Conservation (phyloP, 2,329 filamentous ascomycete genomes). For the Cladophialophora immunda region DNA sequence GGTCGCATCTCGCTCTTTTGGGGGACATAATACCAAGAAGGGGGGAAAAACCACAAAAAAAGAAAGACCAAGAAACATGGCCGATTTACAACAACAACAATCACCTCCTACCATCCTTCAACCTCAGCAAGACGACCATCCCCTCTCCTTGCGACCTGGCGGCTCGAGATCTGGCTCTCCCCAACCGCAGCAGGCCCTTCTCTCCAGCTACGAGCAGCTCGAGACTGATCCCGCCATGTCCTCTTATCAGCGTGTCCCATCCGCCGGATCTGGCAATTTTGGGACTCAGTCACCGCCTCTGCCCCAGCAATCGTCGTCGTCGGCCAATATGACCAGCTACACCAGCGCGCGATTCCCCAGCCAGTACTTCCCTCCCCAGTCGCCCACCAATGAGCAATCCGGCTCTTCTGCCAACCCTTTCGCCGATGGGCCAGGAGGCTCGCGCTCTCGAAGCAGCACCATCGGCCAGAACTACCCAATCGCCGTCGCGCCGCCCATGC, state of each 20-base stretch:
- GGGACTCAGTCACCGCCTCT: slow-evolving; percentile 29
- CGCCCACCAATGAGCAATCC: slow-evolving; percentile 29
- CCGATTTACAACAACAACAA: slow-evolving; percentile 20
- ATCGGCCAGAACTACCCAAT: slow-evolving; percentile 39
- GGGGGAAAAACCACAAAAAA: slow-evolving; percentile 1
- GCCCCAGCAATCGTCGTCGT: slow-evolving; percentile 17
- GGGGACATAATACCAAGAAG: background rate
- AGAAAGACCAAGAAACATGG: background rate
- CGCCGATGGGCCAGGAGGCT: slow-evolving; percentile 17
- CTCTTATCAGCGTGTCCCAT: slow-evolving; percentile 27
- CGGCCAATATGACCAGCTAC: slow-evolving; percentile 15
- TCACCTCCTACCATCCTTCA: slow-evolving; percentile 11
- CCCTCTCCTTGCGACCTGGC: slow-evolving; percentile 35
- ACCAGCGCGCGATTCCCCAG: slow-evolving; percentile 35
- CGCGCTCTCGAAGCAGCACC: slow-evolving; percentile 40
- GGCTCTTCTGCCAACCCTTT: slow-evolving; percentile 27
- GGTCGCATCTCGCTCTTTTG: background rate
- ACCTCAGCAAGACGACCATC: slow-evolving; percentile 24
- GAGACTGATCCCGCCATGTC: slow-evolving; percentile 25
- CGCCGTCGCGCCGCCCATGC: slow-evolving; percentile 32
- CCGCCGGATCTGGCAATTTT: slow-evolving; percentile 19
- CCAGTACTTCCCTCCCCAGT: slow-evolving; percentile 35
- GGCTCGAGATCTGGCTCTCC: slow-evolving; percentile 35
- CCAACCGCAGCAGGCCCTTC: slow-evolving; percentile 25
- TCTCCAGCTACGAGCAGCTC: slow-evolving; percentile 11